Conservation (phyloP, 2,329 filamentous ascomycete species). For the Fusarium anthophilum region DNA sequence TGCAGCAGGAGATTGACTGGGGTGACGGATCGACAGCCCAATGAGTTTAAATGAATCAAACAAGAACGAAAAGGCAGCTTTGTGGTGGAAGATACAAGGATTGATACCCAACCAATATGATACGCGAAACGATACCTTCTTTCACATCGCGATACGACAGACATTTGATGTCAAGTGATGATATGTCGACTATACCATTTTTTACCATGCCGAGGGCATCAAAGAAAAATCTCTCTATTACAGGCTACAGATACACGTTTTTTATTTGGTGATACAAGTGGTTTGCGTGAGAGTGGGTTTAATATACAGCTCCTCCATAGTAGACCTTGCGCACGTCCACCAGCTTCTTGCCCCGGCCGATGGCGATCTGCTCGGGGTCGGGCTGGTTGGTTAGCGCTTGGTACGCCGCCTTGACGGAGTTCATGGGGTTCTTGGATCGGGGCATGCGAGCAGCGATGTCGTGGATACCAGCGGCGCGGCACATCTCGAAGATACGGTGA, state of each 20-base stretch:
- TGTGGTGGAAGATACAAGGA: conserved; percentile 3
- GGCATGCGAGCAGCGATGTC: conserved; percentile 87
- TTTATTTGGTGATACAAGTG: conserved; percentile 37
- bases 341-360: conserved; percentile 90
- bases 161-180: conserved; percentile 26
- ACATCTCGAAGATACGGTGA: conserved; percentile 93
- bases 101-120: conserved; percentile 32
- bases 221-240: conserved; percentile 26
- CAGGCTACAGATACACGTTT: conserved; percentile 40
- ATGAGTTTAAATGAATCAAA: conserved; percentile 18
- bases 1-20: conserved; percentile 95
- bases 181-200: conserved; percentile 12
- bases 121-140: conserved; percentile 20
- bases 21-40: conserved; percentile 59
- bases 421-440: conserved; percentile 94
- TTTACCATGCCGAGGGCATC: conserved; percentile 15
- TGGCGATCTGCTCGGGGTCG: conserved; percentile 88
- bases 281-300: conserved; percentile 39
- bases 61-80: neutral
- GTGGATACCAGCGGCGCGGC: conserved; percentile 83
- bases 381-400: conserved; percentile 84
- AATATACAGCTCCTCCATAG: conserved; percentile 81
- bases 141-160: conserved; percentile 8
- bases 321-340: conserved; percentile 98
- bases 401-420: conserved; percentile 92